Evolutionary conservation across 2,329 filamentous ascomycete genomes (phyloP).

Genomic region (Leptodontidium sp.): DNA sequence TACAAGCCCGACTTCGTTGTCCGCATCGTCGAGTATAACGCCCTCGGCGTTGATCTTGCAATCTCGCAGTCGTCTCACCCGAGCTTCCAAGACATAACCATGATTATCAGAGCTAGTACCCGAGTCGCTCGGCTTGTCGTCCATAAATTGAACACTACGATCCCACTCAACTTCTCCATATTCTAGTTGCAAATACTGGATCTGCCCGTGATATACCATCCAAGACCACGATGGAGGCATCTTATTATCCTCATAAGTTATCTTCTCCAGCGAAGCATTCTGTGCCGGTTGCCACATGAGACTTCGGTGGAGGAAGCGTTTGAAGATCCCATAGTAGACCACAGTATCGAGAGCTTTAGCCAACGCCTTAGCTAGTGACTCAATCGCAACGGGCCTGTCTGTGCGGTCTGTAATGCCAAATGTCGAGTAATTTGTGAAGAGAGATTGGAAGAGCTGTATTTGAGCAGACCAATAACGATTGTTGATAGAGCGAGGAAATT

Average conservation of each 20-base stretch:
- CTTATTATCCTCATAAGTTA: too few species aligned
- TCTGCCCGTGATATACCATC: too few species aligned
- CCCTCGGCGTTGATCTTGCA: conserved; percentile 23
- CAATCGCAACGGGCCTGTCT: conserved; percentile 16
- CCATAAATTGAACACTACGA: not conserved
- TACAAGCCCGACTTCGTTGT: conserved; percentile 14
- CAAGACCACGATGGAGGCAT: too few species aligned
- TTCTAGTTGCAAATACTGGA: too few species aligned
- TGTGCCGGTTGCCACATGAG: too few species aligned
- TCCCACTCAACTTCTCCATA: too few species aligned
- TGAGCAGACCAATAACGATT: not conserved
- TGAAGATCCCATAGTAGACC: conserved; percentile 16
- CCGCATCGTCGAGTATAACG: conserved; percentile 14
- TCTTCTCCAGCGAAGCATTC: too few species aligned
- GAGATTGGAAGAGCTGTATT: conserved; percentile 18
- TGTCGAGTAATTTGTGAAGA: conserved; percentile 20
- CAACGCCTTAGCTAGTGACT: not conserved
- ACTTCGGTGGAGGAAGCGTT: conserved; percentile 9
- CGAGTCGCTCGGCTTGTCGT: not conserved
- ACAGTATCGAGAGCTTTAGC: conserved; percentile 14
- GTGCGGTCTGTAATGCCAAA: conserved; percentile 11
- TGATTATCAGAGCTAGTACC: not conserved
- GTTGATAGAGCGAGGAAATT: conserved; percentile 19
- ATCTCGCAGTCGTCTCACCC: conserved; percentile 22
- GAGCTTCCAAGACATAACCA: conserved; percentile 18